phyloP scores from a whole-genome alignment of 352 stramenopile genomes.

The Globisporangium uncinulatum region DNA sequence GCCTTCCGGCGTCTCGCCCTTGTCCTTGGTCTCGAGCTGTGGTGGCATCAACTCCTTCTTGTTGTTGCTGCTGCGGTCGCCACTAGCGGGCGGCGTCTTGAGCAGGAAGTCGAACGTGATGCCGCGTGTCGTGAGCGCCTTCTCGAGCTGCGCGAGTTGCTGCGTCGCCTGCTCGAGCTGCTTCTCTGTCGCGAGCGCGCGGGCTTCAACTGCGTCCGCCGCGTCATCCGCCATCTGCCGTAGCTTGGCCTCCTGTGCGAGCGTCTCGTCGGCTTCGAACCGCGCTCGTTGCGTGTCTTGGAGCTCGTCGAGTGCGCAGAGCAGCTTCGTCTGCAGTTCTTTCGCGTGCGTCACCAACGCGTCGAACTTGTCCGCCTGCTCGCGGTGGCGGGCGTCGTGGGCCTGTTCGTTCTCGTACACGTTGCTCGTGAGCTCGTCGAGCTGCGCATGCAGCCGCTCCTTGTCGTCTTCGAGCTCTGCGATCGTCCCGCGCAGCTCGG shows the following conservation, averaged over 20 bases:
- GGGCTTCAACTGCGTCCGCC: constrained; percentile 34
- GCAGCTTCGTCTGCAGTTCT: constrained; percentile 28
- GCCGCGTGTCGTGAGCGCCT: constrained; percentile 45
- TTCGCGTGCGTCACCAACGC: constrained; percentile 22
- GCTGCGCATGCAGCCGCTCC: constrained; percentile 17
- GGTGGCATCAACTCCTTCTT: constrained; percentile 1
- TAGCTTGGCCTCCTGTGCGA: constrained; percentile 28
- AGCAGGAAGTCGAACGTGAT: constrained; percentile 66
- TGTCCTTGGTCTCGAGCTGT: constrained; percentile 4
- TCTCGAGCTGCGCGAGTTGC: constrained; percentile 35
- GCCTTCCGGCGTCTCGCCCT: constrained; percentile 4
- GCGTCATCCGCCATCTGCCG: constrained; percentile 42
- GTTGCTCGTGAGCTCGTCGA: constrained; percentile 22
- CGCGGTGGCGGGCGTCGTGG: constrained; percentile 15
- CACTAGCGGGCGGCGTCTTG: constrained; percentile 15
- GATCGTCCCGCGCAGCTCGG: constrained; percentile 21
- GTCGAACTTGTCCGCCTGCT: constrained; percentile 18
- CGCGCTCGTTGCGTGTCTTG: constrained; percentile 23
- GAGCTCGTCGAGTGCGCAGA: constrained; percentile 19
- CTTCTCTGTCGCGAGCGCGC: constrained; percentile 27
- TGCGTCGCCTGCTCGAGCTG: constrained; percentile 22
- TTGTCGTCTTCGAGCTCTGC: constrained; percentile 20
- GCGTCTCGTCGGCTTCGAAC: constrained; percentile 27
- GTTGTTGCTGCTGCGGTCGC: constrained; percentile 12
- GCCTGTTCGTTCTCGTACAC: constrained; percentile 16